Conservation (phyloP, 371 early-diverging fungal genomes). For the Conidiobolus incongruus region DNA sequence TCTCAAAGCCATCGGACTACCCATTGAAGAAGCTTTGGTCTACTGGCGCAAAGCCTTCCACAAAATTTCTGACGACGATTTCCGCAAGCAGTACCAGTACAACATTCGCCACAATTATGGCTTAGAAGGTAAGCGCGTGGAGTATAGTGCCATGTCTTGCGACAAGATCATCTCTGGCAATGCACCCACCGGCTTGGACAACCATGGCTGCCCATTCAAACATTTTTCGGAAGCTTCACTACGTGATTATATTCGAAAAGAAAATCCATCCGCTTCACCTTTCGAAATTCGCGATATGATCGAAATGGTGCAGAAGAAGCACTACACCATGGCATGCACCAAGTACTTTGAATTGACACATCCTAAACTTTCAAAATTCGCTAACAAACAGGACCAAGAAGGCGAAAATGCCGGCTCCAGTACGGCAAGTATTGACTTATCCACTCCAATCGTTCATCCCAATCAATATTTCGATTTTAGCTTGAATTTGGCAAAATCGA, state of each 20-base stretch:
- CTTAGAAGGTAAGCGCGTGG: slow-evolving; percentile 81
- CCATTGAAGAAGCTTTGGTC: slow-evolving; percentile 70
- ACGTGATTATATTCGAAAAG: slow-evolving; percentile 18
- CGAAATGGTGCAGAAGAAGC: slow-evolving; percentile 36
- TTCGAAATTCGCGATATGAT: slow-evolving; percentile 35
- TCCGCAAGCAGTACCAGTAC: slow-evolving; percentile 83
- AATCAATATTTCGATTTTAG: slow-evolving; percentile 82
- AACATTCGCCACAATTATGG: slow-evolving; percentile 97
- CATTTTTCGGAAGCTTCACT: slow-evolving; percentile 44
- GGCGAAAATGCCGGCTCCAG: slow-evolving; percentile 13
- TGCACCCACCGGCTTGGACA: slow-evolving; percentile 57
- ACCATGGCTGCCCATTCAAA: slow-evolving; percentile 89
- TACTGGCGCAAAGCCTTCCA: slow-evolving; percentile 75
- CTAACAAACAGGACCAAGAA: slow-evolving; percentile 8
- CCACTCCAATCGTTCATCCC: slow-evolving; percentile 69
- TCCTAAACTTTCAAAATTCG: slow-evolving; percentile 9
- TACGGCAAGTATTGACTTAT: too few relatives aligned
- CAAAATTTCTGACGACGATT: slow-evolving; percentile 63
- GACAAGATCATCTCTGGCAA: slow-evolving; percentile 61
- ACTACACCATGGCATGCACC: slow-evolving; percentile 90
- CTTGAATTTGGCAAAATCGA: too few relatives aligned
- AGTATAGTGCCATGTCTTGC: slow-evolving; percentile 67
- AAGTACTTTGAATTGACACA: slow-evolving; percentile 52
- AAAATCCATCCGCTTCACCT: slow-evolving; percentile 16
- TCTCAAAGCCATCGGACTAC: slow-evolving; percentile 78